Evolutionary conservation across 1,139 yeast genomes (phyloP).

Genomic region (Scheffersomyces illinoinensis): DNA sequence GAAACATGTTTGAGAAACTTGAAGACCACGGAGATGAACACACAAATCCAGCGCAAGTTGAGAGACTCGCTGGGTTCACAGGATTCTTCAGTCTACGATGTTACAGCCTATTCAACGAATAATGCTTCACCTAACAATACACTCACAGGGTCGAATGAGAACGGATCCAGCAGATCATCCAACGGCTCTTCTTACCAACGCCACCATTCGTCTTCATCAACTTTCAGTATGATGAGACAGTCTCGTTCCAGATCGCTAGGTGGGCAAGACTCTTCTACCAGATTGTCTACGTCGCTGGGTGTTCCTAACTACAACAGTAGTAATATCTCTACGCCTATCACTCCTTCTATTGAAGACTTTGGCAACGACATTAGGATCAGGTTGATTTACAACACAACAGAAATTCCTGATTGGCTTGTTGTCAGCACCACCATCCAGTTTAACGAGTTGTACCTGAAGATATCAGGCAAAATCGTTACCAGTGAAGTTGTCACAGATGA

Average conservation of each 20-base stretch:
- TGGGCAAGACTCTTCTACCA: constrained; percentile 11
- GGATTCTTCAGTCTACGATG: constrained; percentile 27
- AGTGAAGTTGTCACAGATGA: constrained; percentile 35
- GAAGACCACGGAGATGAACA: constrained; percentile 45
- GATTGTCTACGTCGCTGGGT: constrained; percentile 10
- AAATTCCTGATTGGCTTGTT: constrained; percentile 28
- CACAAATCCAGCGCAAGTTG: constrained; percentile 37
- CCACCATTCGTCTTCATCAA: constrained; percentile 47
- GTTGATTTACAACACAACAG: constrained; percentile 50
- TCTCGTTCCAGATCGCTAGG: constrained; percentile 27
- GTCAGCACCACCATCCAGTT: constrained; percentile 51
- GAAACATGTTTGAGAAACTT: constrained; percentile 53
- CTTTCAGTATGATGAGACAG: constrained; percentile 48
- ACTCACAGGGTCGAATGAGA: constrained; percentile 7
- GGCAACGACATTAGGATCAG: constrained; percentile 37
- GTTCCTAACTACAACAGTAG: constrained; percentile 2
- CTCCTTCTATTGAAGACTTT: constrained; percentile 7
- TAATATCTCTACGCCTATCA: constrained; percentile 4
- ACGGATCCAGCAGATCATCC: constrained; percentile 20
- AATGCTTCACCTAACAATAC: constrained; percentile 12
- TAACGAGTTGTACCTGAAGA: constrained; percentile 45
- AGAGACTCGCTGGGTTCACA: constrained; percentile 40
- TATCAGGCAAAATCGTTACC: constrained; percentile 36
- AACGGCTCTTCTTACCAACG: constrained; percentile 35
- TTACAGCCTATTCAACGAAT: constrained; percentile 13